phyloP scores from a whole-genome alignment of 352 stramenopile genomes.

The Pythium aquatile region DNA sequence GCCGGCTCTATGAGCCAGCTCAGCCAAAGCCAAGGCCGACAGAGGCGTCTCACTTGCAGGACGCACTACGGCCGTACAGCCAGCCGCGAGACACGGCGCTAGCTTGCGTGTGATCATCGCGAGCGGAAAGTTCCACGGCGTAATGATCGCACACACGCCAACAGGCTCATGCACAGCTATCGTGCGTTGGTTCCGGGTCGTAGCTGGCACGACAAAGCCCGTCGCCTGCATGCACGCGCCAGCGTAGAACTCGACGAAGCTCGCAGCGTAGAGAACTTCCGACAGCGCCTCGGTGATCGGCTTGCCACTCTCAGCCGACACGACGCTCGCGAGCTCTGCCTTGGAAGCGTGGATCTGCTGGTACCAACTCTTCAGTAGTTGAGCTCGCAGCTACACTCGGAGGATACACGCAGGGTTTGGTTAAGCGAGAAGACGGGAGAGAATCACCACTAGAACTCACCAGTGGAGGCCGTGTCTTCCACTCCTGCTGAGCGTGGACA shows the following conservation, averaged over 20 bases:
- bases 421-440: neutral
- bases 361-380: slow-evolving; percentile 77
- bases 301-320: slow-evolving; percentile 98
- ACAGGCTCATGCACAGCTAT: slow-evolving; percentile 90
- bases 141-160: slow-evolving; percentile 94
- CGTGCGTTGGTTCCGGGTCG: slow-evolving; percentile 52
- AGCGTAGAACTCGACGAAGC: slow-evolving; percentile 96
- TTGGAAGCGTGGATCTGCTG: slow-evolving; percentile 52
- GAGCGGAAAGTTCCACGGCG: slow-evolving; percentile 98
- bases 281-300: slow-evolving; percentile 90
- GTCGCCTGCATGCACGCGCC: slow-evolving; percentile 91
- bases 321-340: slow-evolving; percentile 86
- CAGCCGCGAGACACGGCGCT: slow-evolving; percentile 90
- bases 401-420: neutral
- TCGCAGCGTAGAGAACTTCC: slow-evolving; percentile 93
- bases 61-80: slow-evolving; percentile 96
- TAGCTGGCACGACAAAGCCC: slow-evolving; percentile 78
- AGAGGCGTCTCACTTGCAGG: slow-evolving; percentile 96
- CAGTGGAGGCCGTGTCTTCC: slow-evolving; percentile 54
- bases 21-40: slow-evolving; percentile 91
- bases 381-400: slow-evolving; percentile 38
- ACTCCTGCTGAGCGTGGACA: slow-evolving; percentile 55
- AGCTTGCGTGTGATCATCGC: slow-evolving; percentile 99
- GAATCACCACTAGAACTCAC: slow-evolving; percentile 23
- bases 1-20: slow-evolving; percentile 84